Conservation (phyloP, 148 eudicot species). For the Fallopia convolvulus region DNA sequence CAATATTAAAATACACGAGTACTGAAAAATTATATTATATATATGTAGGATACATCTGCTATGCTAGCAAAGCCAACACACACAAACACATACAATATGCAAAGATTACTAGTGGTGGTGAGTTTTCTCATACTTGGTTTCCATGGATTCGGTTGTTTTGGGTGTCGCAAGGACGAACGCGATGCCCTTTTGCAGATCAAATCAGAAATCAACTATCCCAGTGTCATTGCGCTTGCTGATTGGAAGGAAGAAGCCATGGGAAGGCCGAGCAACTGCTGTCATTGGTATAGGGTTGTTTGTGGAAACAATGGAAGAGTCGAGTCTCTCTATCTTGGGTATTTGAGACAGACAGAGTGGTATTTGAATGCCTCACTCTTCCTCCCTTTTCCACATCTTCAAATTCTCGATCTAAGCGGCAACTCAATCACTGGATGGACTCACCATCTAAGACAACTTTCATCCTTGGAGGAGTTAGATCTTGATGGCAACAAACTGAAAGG, state of each 20-base stretch:
- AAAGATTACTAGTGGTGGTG: neutral
- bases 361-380: neutral
- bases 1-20: too few relatives aligned
- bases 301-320: too few relatives aligned
- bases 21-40: too few relatives aligned
- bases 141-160: neutral
- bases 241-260: neutral
- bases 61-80: neutral
- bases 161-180: neutral
- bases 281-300: too few relatives aligned
- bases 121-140: neutral
- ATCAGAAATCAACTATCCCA: neutral
- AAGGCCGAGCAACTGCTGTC: neutral
- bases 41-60: too few relatives aligned
- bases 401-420: neutral
- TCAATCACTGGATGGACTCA: neutral
- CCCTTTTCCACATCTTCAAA: neutral
- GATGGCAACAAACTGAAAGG: neutral
- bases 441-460: neutral
- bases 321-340: too few relatives aligned
- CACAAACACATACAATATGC: neutral
- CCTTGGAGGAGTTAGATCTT: neutral
- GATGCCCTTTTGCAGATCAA: neutral
- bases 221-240: neutral
- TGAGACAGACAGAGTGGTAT: neutral